phyloP scores from a whole-genome alignment of 2,329 filamentous ascomycete genomes.

The Pyrenochaeta sp. region DNA sequence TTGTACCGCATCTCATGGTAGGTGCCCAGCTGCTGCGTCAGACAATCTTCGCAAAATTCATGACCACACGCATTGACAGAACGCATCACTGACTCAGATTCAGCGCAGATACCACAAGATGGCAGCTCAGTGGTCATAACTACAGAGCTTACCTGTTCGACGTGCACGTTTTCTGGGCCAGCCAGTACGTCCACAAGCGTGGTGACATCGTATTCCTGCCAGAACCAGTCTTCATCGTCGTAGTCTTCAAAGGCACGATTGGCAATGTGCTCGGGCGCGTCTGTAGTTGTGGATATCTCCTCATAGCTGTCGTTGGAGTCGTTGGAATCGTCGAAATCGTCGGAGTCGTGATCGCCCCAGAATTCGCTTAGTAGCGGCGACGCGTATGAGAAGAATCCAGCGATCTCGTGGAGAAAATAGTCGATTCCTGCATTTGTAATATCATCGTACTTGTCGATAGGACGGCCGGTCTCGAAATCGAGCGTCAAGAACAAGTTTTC shows the following conservation, averaged over 20 bases:
- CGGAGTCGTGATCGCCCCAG: background rate
- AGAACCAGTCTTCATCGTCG: background rate
- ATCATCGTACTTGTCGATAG: background rate
- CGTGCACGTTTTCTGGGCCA: background rate
- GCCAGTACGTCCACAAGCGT: background rate
- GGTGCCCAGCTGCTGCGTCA: background rate
- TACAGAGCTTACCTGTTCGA: background rate
- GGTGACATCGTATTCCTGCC: background rate
- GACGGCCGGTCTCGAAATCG: background rate
- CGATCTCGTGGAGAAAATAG: background rate
- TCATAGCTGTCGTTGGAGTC: too few relatives aligned
- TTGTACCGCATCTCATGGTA: background rate
- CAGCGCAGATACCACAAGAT: background rate
- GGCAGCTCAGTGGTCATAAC: background rate
- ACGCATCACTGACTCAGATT: background rate
- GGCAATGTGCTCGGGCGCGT: background rate
- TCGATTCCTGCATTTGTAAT: background rate
- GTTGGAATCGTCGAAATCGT: background rate
- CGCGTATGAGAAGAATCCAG: background rate
- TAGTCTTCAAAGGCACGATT: background rate
- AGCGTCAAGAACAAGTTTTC: background rate
- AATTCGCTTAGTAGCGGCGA: background rate
- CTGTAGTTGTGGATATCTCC: too few relatives aligned
- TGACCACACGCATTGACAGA: background rate
- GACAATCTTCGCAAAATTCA: background rate